Evolutionary conservation across 2,329 filamentous ascomycete genomes (phyloP), one percentile per base, ranked within the genome.

Genomic region (Fonsecaea pugnacius): DNA sequence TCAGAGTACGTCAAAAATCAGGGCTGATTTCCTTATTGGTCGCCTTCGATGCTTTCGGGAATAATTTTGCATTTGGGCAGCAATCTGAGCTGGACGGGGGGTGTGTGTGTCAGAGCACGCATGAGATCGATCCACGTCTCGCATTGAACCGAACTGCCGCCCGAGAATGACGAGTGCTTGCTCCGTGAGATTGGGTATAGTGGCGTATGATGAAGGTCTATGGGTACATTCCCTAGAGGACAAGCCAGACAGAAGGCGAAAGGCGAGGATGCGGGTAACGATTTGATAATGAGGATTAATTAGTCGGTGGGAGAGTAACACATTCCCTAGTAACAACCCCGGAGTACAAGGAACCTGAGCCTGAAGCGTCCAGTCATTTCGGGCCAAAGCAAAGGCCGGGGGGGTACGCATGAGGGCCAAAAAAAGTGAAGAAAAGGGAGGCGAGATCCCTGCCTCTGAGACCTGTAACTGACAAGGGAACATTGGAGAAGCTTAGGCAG

Each of bases 1-100:
- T 51, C 57, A 32, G 57, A 35, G 46, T 59, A 59, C 43, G 57
- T 52, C 43, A 38, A 59, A 57, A 61, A 53, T n/a, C 58, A 61
- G 59, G 65, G 65, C 65, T 59, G 50, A n/a, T 53, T 24, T 36
- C n/a, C 24, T 33, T 32, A 64, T 67, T 67, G 61, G 65, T 46
- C 60, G 65, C 65, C 57, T 46, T 64, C 57, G 18, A 50, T 58
- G 59, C 43, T 43, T 46, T 62, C 32, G 53, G 46, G 48, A 50
- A 50, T 24, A 46, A 62, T 56, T 35, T 56, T 40, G 61, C 50
- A 53, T 62, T 67, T 67, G 65, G 65, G 65, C 65, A 67, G 61
- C 65, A 67, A 67, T 24, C 50, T 27, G 43, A 56, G 33, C 24
- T 58, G 54, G 54, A 62, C 32, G 52, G 57, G 55, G 55, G 55